phyloP scores from a whole-genome alignment of 1,284 basidiomycete genomes.

The Somion occarium region DNA sequence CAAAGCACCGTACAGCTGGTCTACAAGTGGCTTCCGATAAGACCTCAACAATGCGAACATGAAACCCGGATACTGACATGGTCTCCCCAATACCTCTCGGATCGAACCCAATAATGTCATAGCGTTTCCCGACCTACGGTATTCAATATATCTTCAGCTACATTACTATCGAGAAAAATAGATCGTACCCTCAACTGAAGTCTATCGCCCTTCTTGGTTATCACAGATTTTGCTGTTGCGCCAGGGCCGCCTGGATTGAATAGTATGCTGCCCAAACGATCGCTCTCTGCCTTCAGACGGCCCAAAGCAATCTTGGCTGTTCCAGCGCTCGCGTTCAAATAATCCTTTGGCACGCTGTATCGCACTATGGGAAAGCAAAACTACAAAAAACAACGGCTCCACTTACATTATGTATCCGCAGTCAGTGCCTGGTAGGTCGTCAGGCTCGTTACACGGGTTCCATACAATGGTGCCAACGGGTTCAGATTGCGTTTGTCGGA shows the following conservation, averaged over 20 bases:
- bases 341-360: constrained; percentile 23
- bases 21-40: not conserved
- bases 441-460: not conserved
- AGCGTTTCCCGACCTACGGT: constrained; percentile 27
- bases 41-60: not conserved
- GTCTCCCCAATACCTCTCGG: constrained; percentile 35
- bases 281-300: constrained; percentile 16
- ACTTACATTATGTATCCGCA: not conserved
- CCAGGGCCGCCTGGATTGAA: constrained; percentile 24
- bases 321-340: constrained; percentile 19
- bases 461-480: not conserved
- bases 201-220: constrained; percentile 9
- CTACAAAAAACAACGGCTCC: not conserved
- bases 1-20: constrained; percentile 3
- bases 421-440: not conserved
- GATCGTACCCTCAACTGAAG: constrained; percentile 17
- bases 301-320: constrained; percentile 20
- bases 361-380: not conserved
- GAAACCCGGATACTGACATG: not conserved
- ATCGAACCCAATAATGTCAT: constrained; percentile 40
- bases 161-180: not conserved
- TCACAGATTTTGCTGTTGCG: constrained; percentile 14
- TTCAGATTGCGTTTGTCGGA: too few relatives aligned
- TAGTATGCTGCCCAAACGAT: constrained; percentile 20
- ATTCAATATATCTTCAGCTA: too few relatives aligned